These are phyloP conservation scores for Chiua virens DNA, from an alignment of 768 basidiomycete species.

Conservation along the genomic window DNA sequence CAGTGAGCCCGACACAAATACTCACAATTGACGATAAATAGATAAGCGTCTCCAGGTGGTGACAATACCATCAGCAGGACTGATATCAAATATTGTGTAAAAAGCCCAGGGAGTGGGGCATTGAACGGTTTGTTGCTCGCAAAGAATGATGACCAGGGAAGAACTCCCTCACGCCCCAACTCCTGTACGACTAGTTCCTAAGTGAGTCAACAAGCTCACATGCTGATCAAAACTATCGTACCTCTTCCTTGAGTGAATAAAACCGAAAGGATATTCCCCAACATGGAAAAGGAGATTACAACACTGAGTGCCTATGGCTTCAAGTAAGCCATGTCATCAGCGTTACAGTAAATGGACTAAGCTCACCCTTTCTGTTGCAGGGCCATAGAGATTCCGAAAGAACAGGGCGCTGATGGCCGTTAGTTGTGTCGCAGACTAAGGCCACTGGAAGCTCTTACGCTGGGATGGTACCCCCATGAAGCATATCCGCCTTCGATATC, in stretches of 20 bases:
- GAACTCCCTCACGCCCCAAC: conserved; percentile 67
- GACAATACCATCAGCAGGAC: conserved; percentile 52
- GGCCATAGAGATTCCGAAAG: conserved; percentile 72
- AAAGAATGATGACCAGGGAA: conserved; percentile 66
- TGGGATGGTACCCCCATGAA: conserved; percentile 62
- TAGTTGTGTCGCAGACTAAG: background rate
- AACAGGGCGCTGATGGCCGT: conserved; percentile 53
- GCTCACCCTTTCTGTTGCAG: conserved; percentile 55
- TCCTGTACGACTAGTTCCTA: conserved; percentile 60
- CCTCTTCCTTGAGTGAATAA: conserved; percentile 70
- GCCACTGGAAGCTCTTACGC: conserved; percentile 45
- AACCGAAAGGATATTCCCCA: conserved; percentile 63
- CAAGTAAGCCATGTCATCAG: conserved; percentile 1
- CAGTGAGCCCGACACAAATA: background rate
- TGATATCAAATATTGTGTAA: conserved; percentile 61
- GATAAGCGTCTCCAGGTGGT: conserved; percentile 74
- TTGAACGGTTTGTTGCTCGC: conserved; percentile 71
- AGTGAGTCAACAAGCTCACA: conserved; percentile 3
- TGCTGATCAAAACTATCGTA: conserved; percentile 25
- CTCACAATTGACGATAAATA: conserved; percentile 67
- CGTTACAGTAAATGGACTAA: background rate
- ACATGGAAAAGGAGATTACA: conserved; percentile 61
- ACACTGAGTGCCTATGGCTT: conserved; percentile 51
- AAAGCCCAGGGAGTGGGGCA: conserved; percentile 63
- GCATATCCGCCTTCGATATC: conserved; percentile 67